Evolutionary conservation across 2,329 filamentous ascomycete genomes (phyloP).

Genomic region (Penicillium occitanis): DNA sequence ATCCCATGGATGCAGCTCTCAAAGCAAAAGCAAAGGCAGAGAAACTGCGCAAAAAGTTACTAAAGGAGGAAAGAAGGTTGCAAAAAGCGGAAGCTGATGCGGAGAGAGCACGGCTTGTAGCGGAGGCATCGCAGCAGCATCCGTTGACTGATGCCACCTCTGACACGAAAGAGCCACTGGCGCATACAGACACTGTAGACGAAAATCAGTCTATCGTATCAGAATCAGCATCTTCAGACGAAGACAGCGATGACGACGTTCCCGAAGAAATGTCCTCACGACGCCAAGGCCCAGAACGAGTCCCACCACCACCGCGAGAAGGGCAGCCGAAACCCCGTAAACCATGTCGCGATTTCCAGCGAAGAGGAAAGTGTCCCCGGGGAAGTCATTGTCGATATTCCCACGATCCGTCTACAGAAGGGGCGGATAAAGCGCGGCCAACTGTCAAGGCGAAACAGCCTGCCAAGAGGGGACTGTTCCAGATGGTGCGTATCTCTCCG

Average conservation of each 20-base stretch:
- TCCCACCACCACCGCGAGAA: constrained; percentile 40
- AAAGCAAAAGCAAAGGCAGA: constrained; percentile 44
- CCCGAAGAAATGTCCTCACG: constrained; percentile 46
- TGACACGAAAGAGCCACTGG: too few relatives aligned
- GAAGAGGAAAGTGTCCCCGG: constrained; percentile 43
- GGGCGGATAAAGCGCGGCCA: background rate
- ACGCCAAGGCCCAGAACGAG: constrained; percentile 41
- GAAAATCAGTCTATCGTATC: constrained; percentile 44
- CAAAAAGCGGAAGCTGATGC: constrained; percentile 48
- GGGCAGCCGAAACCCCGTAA: constrained; percentile 30
- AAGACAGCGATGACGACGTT: constrained; percentile 31
- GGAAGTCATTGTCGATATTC: constrained; percentile 45
- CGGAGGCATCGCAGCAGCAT: constrained; percentile 35
- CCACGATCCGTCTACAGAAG: constrained; percentile 35
- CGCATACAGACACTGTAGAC: constrained; percentile 30
- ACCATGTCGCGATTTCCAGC: constrained; percentile 44
- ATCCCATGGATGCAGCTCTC: constrained; percentile 35
- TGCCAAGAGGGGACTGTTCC: constrained; percentile 43
- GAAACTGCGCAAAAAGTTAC: constrained; percentile 50
- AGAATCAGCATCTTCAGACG: constrained; percentile 28
- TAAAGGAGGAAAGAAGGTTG: constrained; percentile 62
- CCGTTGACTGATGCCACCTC: constrained; percentile 5
- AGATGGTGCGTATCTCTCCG: constrained; percentile 37
- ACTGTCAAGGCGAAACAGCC: constrained; percentile 23
- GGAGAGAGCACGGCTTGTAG: constrained; percentile 38